A percentile compares a stretch with the other conserved stretches of the same genome.
Evolutionary conservation across 441 rosid species (phyloP).

Genomic region (Croton setiger): DNA sequence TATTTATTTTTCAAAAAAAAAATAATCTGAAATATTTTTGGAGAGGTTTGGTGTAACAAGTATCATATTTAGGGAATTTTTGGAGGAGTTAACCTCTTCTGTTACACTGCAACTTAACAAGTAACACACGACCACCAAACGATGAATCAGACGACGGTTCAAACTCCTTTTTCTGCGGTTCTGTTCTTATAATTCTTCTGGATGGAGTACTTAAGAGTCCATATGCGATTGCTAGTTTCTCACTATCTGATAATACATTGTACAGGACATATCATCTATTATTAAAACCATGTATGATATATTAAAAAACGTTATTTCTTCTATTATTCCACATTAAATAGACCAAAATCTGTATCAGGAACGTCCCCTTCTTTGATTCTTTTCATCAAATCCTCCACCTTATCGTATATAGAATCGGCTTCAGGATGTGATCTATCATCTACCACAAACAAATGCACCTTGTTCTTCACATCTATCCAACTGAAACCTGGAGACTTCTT

Average conservation of each 20-base stretch:
- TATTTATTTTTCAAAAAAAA: too few species aligned
- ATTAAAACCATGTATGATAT: too few species aligned
- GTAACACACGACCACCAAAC: too few species aligned
- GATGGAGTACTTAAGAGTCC: conserved; percentile 24
- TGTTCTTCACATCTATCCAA: conserved; percentile 33
- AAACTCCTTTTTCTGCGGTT: too few species aligned
- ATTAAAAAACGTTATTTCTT: conserved; percentile 22
- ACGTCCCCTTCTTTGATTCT: conserved; percentile 28
- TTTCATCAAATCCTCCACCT: conserved; percentile 24
- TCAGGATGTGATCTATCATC: conserved; percentile 27
- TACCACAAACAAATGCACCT: conserved; percentile 26
- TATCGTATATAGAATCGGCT: conserved; percentile 17
- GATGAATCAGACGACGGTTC: too few species aligned
- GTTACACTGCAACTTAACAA: too few species aligned
- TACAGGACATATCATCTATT: too few species aligned
- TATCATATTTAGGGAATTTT: too few species aligned
- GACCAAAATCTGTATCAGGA: conserved; percentile 26
- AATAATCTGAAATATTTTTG: too few species aligned
- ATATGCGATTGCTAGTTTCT: conserved; percentile 33
- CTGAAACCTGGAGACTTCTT: conserved; percentile 38
- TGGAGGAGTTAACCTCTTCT: too few species aligned
- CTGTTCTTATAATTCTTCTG: too few species aligned
- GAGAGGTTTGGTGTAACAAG: too few species aligned
- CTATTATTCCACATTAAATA: conserved; percentile 29
- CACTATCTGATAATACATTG: conserved; percentile 17